phyloP scores from a whole-genome alignment of 306 rosid genomes.

The Corylus americana region DNA sequence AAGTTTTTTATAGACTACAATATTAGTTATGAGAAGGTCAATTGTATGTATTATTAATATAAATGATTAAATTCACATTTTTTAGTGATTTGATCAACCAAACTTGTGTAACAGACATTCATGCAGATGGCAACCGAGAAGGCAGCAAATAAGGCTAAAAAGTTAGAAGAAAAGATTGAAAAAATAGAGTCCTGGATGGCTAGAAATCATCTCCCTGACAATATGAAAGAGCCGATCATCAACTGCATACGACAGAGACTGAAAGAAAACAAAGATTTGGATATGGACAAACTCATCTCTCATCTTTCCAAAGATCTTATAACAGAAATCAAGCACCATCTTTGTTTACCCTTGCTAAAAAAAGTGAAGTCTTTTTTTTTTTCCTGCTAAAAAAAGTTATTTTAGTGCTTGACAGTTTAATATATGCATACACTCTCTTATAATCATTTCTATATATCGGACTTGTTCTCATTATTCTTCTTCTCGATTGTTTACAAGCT shows the following conservation, averaged over 20 bases:
- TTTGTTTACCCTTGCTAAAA: constrained; percentile 79
- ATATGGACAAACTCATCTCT: constrained; percentile 62
- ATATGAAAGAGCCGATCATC: constrained; percentile 74
- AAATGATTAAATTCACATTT: too few species aligned
- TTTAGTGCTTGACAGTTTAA: not conserved
- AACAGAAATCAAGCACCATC: constrained; percentile 90
- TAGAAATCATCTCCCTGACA: constrained; percentile 73
- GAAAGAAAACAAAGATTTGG: constrained; percentile 90
- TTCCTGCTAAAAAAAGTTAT: too few species aligned
- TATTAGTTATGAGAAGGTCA: too few species aligned
- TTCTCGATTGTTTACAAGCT: too few species aligned
- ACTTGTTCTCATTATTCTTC: not conserved
- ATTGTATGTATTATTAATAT: too few species aligned
- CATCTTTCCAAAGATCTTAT: constrained; percentile 85
- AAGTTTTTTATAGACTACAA: too few species aligned
- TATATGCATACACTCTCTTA: not conserved
- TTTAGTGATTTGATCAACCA: too few species aligned
- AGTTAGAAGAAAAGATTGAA: not conserved
- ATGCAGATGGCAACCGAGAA: too few species aligned
- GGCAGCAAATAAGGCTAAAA: too few species aligned
- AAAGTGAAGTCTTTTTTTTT: constrained; percentile 48
- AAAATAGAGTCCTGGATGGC: constrained; percentile 97
- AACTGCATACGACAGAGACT: constrained; percentile 79
- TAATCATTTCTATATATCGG: too few species aligned
- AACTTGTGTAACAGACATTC: too few species aligned